These are phyloP conservation scores for Tylopilus felleus DNA, from an alignment of 768 basidiomycete species.

Conservation along the genomic window DNA sequence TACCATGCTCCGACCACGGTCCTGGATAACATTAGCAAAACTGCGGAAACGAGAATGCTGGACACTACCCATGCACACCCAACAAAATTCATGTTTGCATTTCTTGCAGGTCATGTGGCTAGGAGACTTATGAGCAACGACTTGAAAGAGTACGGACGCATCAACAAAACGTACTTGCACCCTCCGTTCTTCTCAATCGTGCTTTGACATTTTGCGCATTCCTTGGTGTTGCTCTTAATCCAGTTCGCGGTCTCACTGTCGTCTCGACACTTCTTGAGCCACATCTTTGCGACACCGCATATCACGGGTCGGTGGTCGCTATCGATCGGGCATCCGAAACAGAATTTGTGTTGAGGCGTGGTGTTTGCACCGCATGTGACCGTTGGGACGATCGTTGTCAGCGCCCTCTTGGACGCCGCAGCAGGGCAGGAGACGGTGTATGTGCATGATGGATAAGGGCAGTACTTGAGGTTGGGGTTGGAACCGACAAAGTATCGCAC, in stretches of 20 bases:
- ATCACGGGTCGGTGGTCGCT: constrained; percentile 90
- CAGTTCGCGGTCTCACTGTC: constrained; percentile 99
- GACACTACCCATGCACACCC: constrained; percentile 92
- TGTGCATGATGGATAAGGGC: constrained; percentile 92
- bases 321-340: constrained; percentile 91
- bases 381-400: constrained; percentile 81
- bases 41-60: constrained; percentile 9
- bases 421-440: constrained; percentile 88
- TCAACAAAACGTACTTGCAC: constrained; percentile 82
- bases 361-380: constrained; percentile 76
- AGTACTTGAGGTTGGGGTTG: constrained; percentile 82
- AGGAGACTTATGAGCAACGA: constrained; percentile 9
- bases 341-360: constrained; percentile 69
- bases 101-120: constrained; percentile 99
- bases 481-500: constrained; percentile 88
- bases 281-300: constrained; percentile 84
- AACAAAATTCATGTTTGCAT: constrained; percentile 98
- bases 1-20: constrained; percentile 96
- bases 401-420: constrained; percentile 70
- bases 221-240: constrained; percentile 99
- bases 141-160: constrained; percentile 70
- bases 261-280: constrained; percentile 96
- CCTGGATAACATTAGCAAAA: constrained; percentile 44
- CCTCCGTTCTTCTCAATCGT: constrained; percentile 99
- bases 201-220: constrained; percentile 92